Percentiles rank a stretch among this genome's conserved stretches.
These are phyloP conservation scores for Trichophyton verrucosum DNA, from an alignment of 2,329 filamentous ascomycete species.

Conservation along the genomic window DNA sequence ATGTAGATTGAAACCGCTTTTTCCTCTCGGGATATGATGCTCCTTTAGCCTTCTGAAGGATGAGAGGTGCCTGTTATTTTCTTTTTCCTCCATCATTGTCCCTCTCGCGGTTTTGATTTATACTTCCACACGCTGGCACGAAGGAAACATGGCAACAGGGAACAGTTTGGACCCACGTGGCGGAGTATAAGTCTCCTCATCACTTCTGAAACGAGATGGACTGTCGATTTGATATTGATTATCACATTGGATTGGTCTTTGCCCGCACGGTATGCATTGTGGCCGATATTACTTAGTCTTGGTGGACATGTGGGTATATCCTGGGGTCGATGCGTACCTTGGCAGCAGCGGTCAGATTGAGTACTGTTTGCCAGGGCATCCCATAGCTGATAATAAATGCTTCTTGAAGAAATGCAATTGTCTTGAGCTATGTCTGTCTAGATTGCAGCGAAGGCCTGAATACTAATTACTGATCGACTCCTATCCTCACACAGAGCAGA, in stretches of 20 bases:
- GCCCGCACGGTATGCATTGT: not conserved
- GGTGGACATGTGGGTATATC: not conserved
- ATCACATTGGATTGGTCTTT: not conserved
- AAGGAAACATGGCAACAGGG: slow-evolving; percentile 1
- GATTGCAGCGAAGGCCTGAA: too few species aligned
- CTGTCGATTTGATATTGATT: not conserved
- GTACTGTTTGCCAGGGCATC: too few species aligned
- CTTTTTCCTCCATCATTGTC: not conserved
- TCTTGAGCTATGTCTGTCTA: too few species aligned
- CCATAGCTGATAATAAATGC: too few species aligned
- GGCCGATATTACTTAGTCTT: not conserved
- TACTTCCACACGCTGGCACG: not conserved
- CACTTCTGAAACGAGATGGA: not conserved
- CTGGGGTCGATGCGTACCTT: not conserved
- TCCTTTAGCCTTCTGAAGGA: not conserved
- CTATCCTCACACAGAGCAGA: not conserved
- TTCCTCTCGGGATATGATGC: not conserved
- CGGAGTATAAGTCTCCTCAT: not conserved
- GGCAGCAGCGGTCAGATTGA: not conserved
- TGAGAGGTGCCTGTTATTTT: not conserved
- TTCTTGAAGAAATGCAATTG: too few species aligned
- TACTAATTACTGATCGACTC: not conserved
- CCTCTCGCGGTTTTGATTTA: too few species aligned
- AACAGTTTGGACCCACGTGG: slow-evolving; percentile 1
- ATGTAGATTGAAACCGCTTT: not conserved